Base-by-base conservation (phyloP, 768 basidiomycete species). In the Dioszegia hungarica region DNA sequence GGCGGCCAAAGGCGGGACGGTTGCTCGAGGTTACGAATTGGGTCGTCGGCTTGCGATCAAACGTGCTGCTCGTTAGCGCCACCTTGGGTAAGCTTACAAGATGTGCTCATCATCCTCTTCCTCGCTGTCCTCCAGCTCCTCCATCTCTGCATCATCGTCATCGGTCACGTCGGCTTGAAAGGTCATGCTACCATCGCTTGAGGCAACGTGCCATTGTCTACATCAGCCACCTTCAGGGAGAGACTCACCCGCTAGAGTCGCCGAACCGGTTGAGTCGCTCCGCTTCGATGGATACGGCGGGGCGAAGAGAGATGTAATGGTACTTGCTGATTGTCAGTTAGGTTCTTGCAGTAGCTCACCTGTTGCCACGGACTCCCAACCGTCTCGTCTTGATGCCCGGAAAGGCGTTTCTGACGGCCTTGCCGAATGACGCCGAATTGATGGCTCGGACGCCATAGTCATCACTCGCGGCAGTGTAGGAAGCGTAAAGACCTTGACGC, bases 341-440 rank as follows among this genome's bases (percentile, higher is more conserved):
- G 37, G 27, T 14, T 3, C 28, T 8, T 19, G 24, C 19, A 6
- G 14, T 3, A 34, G 46, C 54, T 50, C 19, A 69, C 66, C 63
- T 65, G 46, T 94, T 92, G 48, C 91, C 91, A 77, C 92, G 80
- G 57, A 90, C 90, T 58, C 92, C 92, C 58, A 95, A 78, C 57
- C 92, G 86, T 64, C 92, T 82, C 48, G 92, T 94, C 82, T 91
- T 93, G 82, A 95, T 92, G 61, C 87, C 89, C 46, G 89, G 89
- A 79, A 91, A 95, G 75, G 90, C 92, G 53, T 89, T 83, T 61
- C 90, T 83, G 71, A 95, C 91, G 43, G 91, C 90, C 77, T 95
- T 95, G 60, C 92, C 92, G 67, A 95, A 82, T 1, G 91, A 91
- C 64, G 92, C 92, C 34, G 91, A 90, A 80, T 93, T 95, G 80